phyloP scores from a whole-genome alignment of 164 flowering plant species.

The Pachysandra terminalis region DNA sequence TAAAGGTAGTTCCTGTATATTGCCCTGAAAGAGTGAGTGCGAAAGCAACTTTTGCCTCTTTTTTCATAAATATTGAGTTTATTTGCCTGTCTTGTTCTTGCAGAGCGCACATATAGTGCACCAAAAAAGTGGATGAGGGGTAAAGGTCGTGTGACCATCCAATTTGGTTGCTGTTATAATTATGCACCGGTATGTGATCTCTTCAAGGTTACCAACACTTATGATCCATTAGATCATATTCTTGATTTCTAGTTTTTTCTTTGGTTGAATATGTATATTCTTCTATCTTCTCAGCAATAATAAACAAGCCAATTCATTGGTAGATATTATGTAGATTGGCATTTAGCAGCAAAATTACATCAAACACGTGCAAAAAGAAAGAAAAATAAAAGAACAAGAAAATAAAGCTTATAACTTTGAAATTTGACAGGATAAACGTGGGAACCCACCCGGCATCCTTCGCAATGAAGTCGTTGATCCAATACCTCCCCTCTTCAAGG shows the following conservation, averaged over 20 bases:
- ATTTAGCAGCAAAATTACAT: not conserved
- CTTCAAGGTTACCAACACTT: not conserved
- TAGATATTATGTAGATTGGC: not conserved
- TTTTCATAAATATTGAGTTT: no score
- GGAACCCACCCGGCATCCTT: slow-evolving; percentile 93
- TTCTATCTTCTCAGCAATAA: not conserved
- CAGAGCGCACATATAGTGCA: slow-evolving; percentile 82
- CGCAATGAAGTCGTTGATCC: slow-evolving; percentile 66
- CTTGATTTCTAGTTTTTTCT: no score
- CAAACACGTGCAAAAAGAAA: not conserved
- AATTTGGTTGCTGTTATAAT: slow-evolving; percentile 97
- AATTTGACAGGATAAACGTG: slow-evolving; percentile 69
- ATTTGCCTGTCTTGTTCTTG: slow-evolving; percentile 10
- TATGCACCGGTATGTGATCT: slow-evolving; percentile 64
- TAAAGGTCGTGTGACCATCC: slow-evolving; percentile 89
- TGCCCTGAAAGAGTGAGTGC: not conserved
- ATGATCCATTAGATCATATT: no score
- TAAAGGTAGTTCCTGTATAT: no score
- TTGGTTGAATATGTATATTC: not conserved
- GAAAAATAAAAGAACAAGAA: no score
- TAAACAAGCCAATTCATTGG: not conserved
- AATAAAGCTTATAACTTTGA: not conserved
- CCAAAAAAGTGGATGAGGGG: slow-evolving; percentile 96
- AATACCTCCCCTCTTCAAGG: slow-evolving; percentile 76
- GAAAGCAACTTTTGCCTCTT: not conserved